Conservation (phyloP, 2,329 filamentous ascomycete species). For the Monosporascus sp. region DNA sequence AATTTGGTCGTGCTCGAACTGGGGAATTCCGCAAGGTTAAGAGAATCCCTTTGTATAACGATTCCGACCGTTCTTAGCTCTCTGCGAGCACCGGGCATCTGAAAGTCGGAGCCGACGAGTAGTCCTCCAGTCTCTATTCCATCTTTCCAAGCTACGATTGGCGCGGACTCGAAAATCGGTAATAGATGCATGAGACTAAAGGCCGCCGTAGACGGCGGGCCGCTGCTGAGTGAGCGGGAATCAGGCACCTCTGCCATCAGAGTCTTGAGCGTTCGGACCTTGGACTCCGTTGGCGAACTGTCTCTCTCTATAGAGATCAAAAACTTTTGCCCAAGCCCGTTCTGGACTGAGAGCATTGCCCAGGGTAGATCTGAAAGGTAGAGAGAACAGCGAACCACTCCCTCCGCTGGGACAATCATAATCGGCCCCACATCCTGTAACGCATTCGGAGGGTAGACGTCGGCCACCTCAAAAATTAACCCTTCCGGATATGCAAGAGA, state of each 20-base stretch:
- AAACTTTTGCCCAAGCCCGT: not conserved
- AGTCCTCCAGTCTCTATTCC: not conserved
- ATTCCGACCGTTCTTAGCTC: not conserved
- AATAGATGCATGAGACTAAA: not conserved
- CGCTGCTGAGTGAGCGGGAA: not conserved
- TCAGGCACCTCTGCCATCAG: not conserved
- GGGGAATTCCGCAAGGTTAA: not conserved
- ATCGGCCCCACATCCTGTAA: not conserved
- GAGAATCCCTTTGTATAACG: not conserved
- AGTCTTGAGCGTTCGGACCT: not conserved
- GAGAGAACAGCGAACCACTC: not conserved
- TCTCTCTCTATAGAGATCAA: not conserved
- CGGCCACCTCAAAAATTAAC: not conserved
- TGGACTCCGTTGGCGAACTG: constrained; percentile 3
- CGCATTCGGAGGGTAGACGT: not conserved
- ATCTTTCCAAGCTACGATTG: not conserved
- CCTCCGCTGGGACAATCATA: not conserved
- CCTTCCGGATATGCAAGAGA: not conserved
- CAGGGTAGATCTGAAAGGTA: not conserved
- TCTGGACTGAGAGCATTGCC: not conserved
- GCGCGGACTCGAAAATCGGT: not conserved
- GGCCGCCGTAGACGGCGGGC: not conserved
- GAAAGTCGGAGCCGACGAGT: not conserved
- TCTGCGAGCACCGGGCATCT: not conserved
- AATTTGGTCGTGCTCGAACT: not conserved